Evolutionary conservation across 2,329 filamentous ascomycete species (phyloP).

Genomic region (Colletotrichum navitas): DNA sequence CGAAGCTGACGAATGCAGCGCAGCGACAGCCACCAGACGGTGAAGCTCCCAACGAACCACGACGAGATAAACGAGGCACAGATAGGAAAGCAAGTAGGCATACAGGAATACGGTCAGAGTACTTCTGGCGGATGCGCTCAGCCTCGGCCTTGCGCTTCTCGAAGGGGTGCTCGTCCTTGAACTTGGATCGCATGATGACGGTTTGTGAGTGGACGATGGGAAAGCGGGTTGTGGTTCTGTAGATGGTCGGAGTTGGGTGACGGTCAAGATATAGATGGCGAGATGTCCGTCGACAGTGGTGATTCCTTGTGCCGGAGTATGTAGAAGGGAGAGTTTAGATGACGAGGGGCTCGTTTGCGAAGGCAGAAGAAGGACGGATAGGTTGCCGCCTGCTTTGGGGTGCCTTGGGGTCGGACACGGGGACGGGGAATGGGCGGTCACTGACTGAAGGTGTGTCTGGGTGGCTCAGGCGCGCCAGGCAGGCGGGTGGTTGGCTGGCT

Average conservation of each 20-base stretch:
- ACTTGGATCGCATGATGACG: constrained; percentile 94
- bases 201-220: constrained; percentile 47
- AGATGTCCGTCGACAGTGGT: constrained; percentile 31
- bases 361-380: constrained; percentile 37
- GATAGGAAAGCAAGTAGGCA: constrained; percentile 51
- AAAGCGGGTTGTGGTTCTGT: constrained; percentile 41
- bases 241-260: constrained; percentile 30
- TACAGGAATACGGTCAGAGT: constrained; percentile 97
- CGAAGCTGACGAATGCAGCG: constrained; percentile 28
- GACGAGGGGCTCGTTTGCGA: constrained; percentile 41
- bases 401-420: constrained; percentile 37
- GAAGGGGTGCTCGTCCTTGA: constrained; percentile 99
- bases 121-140: constrained; percentile 99
- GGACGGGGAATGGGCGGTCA: constrained; percentile 43
- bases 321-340: constrained; percentile 42
- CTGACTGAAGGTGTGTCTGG: constrained; percentile 30
- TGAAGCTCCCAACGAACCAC: neutral
- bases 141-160: constrained; percentile 99
- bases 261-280: constrained; percentile 39
- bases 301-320: constrained; percentile 40
- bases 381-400: constrained; percentile 42
- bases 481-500: constrained; percentile 5
- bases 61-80: neutral
- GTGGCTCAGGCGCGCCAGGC: constrained; percentile 35
- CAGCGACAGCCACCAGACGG: neutral